Evolutionary conservation across 139 green algal genomes (phyloP).

Genomic region (Chlorella sp.): DNA sequence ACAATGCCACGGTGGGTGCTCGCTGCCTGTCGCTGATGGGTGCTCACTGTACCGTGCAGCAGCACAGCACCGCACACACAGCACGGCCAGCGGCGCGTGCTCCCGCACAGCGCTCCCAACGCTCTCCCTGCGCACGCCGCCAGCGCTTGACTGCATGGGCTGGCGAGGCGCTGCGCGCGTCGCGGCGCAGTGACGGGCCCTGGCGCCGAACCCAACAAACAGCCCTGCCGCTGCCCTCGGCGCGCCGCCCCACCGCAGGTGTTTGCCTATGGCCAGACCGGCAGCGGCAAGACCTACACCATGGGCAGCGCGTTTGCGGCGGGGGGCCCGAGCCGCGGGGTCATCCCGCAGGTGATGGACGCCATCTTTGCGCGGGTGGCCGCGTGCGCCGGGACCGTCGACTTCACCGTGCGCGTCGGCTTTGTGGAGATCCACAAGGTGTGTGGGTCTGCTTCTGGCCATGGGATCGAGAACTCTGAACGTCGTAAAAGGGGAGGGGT

Average conservation of each 20-base stretch:
- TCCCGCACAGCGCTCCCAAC: too few relatives aligned
- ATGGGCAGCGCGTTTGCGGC: constrained; percentile 83
- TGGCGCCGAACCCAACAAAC: too few relatives aligned
- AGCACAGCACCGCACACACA: too few relatives aligned
- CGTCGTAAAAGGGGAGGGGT: too few relatives aligned
- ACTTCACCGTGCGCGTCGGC: constrained; percentile 80
- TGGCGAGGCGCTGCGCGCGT: too few relatives aligned
- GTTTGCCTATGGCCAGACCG: constrained; percentile 65
- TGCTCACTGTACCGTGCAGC: too few relatives aligned
- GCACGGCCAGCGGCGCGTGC: too few relatives aligned
- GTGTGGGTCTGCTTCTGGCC: neutral
- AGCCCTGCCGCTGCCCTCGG: too few relatives aligned
- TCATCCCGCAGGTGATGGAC: constrained; percentile 84
- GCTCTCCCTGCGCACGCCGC: too few relatives aligned
- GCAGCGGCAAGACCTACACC: constrained; percentile 88
- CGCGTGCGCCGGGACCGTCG: constrained; percentile 21
- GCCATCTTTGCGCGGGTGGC: constrained; percentile 75
- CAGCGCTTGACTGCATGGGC: too few relatives aligned
- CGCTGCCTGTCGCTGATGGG: neutral
- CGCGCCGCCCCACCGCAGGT: constrained; percentile 27
- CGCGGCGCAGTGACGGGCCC: too few relatives aligned
- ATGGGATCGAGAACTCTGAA: too few relatives aligned
- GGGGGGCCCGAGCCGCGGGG: constrained; percentile 45
- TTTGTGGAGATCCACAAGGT: constrained; percentile 96
- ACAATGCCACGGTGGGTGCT: constrained; percentile 79